Conservation (phyloP, 352 stramenopile species). For the Globisporangium lucens region DNA sequence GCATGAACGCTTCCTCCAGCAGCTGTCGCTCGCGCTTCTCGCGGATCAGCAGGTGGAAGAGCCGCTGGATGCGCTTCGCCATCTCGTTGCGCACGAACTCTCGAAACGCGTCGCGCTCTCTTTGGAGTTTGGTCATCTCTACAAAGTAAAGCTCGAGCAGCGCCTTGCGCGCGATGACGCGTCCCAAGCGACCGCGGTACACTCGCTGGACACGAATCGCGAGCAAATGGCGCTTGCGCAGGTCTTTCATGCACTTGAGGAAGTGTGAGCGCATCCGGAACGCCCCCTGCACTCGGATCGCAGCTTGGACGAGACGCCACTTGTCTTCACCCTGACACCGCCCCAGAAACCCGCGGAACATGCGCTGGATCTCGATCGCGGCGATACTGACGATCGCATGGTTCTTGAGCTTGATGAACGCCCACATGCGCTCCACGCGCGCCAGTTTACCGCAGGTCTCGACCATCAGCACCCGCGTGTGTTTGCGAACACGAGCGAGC, state of each 20-base stretch:
- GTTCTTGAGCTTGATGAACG: conserved; percentile 37
- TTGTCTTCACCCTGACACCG: conserved; percentile 30
- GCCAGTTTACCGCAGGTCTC: conserved; percentile 29
- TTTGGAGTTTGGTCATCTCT: conserved; percentile 53
- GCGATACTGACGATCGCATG: conserved; percentile 46
- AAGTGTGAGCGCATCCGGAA: conserved; percentile 70
- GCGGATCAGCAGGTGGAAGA: conserved; percentile 33
- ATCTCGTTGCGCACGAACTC: conserved; percentile 35
- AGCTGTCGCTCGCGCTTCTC: conserved; percentile 19
- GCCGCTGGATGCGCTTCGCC: conserved; percentile 41
- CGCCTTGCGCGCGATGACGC: conserved; percentile 30
- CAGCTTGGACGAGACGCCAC: conserved; percentile 47
- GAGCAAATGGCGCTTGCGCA: conserved; percentile 38
- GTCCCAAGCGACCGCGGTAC: conserved; percentile 55
- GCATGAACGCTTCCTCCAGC: conserved; percentile 26
- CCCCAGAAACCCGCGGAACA: conserved; percentile 45
- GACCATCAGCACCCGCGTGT: conserved; percentile 29
- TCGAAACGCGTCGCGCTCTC: conserved; percentile 48
- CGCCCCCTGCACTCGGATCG: conserved; percentile 52
- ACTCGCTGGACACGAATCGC: conserved; percentile 55
- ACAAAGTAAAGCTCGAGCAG: conserved; percentile 50
- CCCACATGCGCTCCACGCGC: conserved; percentile 32
- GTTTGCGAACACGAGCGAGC: conserved; percentile 30
- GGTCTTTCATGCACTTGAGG: conserved; percentile 33
- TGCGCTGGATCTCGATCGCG: conserved; percentile 61